A percentile compares a stretch with the other conserved stretches of the same genome.
These are phyloP conservation scores for Phytophthora multivora DNA, from an alignment of 352 stramenopile species.

Conservation along the genomic window DNA sequence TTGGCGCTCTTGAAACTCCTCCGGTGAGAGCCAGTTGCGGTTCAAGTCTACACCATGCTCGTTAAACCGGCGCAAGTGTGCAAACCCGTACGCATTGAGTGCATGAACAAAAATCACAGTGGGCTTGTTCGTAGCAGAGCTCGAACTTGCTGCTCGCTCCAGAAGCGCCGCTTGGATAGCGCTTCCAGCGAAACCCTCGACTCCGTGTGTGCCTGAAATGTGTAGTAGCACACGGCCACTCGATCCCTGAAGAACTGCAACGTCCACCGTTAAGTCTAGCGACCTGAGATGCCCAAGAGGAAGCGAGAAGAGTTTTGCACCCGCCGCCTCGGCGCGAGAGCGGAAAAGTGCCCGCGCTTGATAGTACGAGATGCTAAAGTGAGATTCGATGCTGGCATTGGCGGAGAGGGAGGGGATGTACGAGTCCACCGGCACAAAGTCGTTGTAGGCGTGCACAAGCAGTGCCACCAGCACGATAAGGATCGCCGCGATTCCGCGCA, in stretches of 20 bases:
- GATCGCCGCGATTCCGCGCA: slow-evolving; percentile 3
- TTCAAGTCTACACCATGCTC: slow-evolving; percentile 96
- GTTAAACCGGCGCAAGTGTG: slow-evolving; percentile 88
- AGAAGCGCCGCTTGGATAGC: slow-evolving; percentile 74
- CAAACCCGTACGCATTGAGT: slow-evolving; percentile 93
- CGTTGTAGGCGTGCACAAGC: slow-evolving; percentile 45
- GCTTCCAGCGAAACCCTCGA: slow-evolving; percentile 86
- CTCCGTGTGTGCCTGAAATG: slow-evolving; percentile 82
- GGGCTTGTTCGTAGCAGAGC: slow-evolving; percentile 29
- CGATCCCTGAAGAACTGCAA: slow-evolving; percentile 58
- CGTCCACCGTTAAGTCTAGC: slow-evolving; percentile 70
- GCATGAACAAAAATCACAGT: slow-evolving; percentile 93
- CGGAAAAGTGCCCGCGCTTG: slow-evolving; percentile 67
- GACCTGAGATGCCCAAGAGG: slow-evolving; percentile 43
- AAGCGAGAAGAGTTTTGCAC: slow-evolving; percentile 51
- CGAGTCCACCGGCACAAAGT: slow-evolving; percentile 57
- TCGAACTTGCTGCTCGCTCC: slow-evolving; percentile 18
- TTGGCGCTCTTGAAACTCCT: slow-evolving; percentile 54
- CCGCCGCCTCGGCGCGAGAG: slow-evolving; percentile 33
- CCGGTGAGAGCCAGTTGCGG: slow-evolving; percentile 82
- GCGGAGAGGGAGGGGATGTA: slow-evolving; percentile 22
- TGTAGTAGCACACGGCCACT: slow-evolving; percentile 68
- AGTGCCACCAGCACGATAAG: slow-evolving; percentile 33
- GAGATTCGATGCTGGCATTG: slow-evolving; percentile 42
- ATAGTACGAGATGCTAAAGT: slow-evolving; percentile 74